phyloP scores from a whole-genome alignment of 2,329 filamentous ascomycete species.

The Camillea tinctor region DNA sequence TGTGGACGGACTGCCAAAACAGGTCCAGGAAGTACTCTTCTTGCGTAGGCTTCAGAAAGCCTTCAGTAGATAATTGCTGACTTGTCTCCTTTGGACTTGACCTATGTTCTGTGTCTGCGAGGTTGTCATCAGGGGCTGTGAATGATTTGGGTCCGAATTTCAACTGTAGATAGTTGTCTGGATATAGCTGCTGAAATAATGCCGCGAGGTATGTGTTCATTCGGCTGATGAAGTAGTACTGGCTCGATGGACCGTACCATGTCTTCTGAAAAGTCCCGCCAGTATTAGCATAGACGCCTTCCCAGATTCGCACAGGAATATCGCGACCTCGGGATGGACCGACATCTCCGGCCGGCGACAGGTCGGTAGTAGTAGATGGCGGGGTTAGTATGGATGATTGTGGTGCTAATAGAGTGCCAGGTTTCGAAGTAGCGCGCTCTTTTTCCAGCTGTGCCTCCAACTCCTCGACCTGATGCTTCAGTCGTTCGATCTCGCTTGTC shows the following conservation, averaged over 20 bases:
- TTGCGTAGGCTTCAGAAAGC: constrained; percentile 37
- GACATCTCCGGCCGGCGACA: constrained; percentile 5
- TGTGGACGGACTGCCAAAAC: constrained; percentile 49
- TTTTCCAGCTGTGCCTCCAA: constrained; percentile 30
- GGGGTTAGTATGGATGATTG: constrained; percentile 12
- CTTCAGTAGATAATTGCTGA: constrained; percentile 17
- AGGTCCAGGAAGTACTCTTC: constrained; percentile 47
- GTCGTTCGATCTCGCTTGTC: constrained; percentile 35
- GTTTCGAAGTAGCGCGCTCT: constrained; percentile 7
- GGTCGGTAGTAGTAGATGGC: constrained; percentile 11
- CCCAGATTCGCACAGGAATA: constrained; percentile 27
- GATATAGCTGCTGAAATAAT: constrained; percentile 33
- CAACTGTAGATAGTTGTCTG: constrained; percentile 31
- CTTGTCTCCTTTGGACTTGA: constrained; percentile 10
- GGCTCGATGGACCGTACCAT: constrained; percentile 43
- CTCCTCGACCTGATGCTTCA: constrained; percentile 34
- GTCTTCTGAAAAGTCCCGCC: constrained; percentile 34
- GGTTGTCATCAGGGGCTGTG: constrained; percentile 20
- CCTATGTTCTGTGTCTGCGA: constrained; percentile 13
- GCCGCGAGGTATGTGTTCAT: constrained; percentile 37
- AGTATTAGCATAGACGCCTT: constrained; percentile 36
- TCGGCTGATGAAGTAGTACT: constrained; percentile 42
- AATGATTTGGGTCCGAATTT: constrained; percentile 25
- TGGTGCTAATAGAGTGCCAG: not conserved
- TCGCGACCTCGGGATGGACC: constrained; percentile 1